Conservation (phyloP, 352 stramenopile species). For the Aphanomyces stellatus region DNA sequence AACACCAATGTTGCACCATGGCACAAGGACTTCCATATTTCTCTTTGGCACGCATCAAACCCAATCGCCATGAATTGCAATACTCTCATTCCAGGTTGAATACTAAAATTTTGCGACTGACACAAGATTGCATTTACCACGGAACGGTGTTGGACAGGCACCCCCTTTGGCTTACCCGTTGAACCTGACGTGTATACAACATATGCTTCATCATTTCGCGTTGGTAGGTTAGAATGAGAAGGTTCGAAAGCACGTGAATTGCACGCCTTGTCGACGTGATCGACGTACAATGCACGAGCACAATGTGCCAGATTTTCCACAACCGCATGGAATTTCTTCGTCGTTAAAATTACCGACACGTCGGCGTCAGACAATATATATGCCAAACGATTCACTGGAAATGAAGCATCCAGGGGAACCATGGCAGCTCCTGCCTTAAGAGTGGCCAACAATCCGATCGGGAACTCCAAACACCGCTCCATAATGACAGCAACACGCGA, state of each 20-base stretch:
- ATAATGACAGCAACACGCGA: neutral
- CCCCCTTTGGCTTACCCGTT: neutral
- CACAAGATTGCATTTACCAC: neutral
- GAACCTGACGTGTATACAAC: slow-evolving; percentile 27
- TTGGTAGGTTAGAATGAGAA: neutral
- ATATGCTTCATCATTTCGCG: slow-evolving; percentile 24
- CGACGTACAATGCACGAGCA: neutral
- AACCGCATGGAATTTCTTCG: neutral
- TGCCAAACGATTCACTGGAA: neutral
- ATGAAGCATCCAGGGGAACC: neutral
- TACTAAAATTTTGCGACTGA: neutral
- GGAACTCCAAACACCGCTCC: neutral
- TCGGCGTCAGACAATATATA: neutral
- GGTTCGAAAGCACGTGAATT: neutral
- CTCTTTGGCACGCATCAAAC: neutral
- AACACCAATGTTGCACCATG: neutral
- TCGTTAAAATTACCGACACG: neutral
- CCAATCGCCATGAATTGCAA: neutral
- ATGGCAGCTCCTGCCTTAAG: neutral
- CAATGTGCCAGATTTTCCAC: neutral
- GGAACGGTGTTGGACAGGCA: neutral
- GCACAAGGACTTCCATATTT: neutral
- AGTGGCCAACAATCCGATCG: neutral
- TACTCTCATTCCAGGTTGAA: neutral
- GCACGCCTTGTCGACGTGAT: neutral